phyloP scores from a whole-genome alignment of 768 basidiomycete species.

The Tulasnella sp. region DNA sequence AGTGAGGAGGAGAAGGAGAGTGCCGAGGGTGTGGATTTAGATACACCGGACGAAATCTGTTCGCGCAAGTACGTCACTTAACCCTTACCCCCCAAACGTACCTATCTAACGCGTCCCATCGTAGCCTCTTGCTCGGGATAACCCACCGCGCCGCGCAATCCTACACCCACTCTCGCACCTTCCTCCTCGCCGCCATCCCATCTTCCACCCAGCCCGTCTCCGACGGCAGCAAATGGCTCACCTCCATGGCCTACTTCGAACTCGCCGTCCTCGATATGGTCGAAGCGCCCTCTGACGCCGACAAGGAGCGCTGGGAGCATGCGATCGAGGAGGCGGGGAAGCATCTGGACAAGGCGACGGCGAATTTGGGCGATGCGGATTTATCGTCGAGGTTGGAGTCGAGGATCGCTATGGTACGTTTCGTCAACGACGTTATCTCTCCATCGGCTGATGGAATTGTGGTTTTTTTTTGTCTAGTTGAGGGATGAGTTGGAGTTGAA shows the following conservation, averaged over 20 bases:
- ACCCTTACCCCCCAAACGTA: neutral
- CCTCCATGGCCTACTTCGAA: conserved; percentile 16
- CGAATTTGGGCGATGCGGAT: conserved; percentile 9
- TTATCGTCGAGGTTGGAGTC: conserved; percentile 16
- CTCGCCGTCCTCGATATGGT: conserved; percentile 17
- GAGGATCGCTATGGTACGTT: conserved; percentile 16
- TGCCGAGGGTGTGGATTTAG: too few relatives aligned
- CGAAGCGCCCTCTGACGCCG: neutral
- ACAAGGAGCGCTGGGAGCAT: conserved; percentile 1
- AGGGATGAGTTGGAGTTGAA: conserved; percentile 12
- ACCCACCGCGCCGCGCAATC: conserved; percentile 8
- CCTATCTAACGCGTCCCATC: neutral
- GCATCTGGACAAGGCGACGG: conserved; percentile 4
- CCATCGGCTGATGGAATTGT: neutral
- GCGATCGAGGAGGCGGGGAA: conserved; percentile 5
- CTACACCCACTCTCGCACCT: neutral
- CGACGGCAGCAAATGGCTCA: conserved; percentile 11
- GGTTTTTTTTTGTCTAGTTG: neutral
- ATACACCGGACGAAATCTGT: conserved; percentile 14
- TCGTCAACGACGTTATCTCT: neutral
- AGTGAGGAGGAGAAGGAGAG: neutral
- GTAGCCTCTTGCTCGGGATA: conserved; percentile 14
- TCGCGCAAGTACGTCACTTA: conserved; percentile 6
- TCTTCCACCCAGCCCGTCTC: too few relatives aligned
- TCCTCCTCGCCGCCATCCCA: neutral